Evolutionary conservation across 1,284 basidiomycete species (phyloP).

Genomic region (Phellinidium pouzarii): DNA sequence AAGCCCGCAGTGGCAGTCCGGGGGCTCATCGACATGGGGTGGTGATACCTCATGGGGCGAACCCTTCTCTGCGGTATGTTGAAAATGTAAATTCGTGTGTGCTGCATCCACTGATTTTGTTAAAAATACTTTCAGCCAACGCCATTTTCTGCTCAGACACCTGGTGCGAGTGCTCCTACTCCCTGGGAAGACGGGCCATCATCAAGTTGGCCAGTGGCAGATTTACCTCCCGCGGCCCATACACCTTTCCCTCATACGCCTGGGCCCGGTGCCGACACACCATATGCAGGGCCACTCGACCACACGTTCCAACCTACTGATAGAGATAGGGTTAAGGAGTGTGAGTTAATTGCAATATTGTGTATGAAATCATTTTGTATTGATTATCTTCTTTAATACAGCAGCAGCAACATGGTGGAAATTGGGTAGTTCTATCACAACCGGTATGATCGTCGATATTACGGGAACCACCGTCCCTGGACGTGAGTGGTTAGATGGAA

Average conservation of each 20-base stretch:
- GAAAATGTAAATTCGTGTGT: background rate
- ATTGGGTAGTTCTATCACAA: background rate
- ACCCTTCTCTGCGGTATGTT: constrained; percentile 10
- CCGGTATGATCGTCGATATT: constrained; percentile 7
- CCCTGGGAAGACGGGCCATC: constrained; percentile 5
- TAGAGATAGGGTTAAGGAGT: background rate
- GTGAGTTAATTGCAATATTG: background rate
- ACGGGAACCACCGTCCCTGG: constrained; percentile 7
- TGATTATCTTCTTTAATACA: background rate
- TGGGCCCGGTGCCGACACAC: background rate
- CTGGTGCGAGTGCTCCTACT: constrained; percentile 14
- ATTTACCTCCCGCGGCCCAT: background rate
- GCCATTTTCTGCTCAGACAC: constrained; percentile 13
- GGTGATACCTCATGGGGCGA: constrained; percentile 4
- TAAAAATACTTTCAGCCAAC: constrained; percentile 3
- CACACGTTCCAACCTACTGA: background rate
- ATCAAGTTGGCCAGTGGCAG: background rate
- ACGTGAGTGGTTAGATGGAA: constrained; percentile 14
- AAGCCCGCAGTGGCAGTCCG: constrained; percentile 23
- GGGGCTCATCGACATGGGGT: background rate
- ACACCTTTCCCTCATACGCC: background rate
- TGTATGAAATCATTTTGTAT: background rate
- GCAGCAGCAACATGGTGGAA: constrained; percentile 8
- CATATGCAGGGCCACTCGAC: background rate
- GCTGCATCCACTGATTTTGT: background rate